Conservation (phyloP, 805 yeast genomes). For the Clavispora phyllophila region DNA sequence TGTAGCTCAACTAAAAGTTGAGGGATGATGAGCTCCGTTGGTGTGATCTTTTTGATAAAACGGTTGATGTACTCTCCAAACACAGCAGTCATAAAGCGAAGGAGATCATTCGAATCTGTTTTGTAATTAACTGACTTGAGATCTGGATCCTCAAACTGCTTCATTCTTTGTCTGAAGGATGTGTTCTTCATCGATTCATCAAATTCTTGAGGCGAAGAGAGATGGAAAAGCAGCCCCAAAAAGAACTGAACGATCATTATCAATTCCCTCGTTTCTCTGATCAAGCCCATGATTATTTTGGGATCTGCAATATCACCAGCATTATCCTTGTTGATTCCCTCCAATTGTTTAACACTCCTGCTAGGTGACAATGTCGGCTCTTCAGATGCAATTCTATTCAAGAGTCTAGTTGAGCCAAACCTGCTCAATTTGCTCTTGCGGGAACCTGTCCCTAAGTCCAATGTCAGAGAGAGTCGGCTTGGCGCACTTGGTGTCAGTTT, state of each 20-base stretch:
- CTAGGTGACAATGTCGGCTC: not conserved
- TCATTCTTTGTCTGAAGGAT: conserved; percentile 28
- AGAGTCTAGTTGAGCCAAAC: conserved; percentile 15
- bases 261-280: conserved; percentile 32
- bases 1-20: conserved; percentile 27
- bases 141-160: conserved; percentile 23
- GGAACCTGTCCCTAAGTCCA: conserved; percentile 6
- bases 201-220: conserved; percentile 24
- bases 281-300: conserved; percentile 27
- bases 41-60: conserved; percentile 31
- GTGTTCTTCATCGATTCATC: conserved; percentile 23
- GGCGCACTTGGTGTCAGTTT: conserved; percentile 5
- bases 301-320: conserved; percentile 28
- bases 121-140: conserved; percentile 35
- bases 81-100: conserved; percentile 40
- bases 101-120: conserved; percentile 42
- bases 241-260: conserved; percentile 36
- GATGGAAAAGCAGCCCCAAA: conserved; percentile 38
- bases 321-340: not conserved
- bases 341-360: not conserved
- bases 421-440: conserved; percentile 11
- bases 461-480: conserved; percentile 7
- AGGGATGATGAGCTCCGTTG: conserved; percentile 32
- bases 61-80: conserved; percentile 40
- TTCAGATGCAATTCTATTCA: conserved; percentile 8